phyloP scores from a whole-genome alignment of 805 yeast genomes.

The Grigorovia jiainica region DNA sequence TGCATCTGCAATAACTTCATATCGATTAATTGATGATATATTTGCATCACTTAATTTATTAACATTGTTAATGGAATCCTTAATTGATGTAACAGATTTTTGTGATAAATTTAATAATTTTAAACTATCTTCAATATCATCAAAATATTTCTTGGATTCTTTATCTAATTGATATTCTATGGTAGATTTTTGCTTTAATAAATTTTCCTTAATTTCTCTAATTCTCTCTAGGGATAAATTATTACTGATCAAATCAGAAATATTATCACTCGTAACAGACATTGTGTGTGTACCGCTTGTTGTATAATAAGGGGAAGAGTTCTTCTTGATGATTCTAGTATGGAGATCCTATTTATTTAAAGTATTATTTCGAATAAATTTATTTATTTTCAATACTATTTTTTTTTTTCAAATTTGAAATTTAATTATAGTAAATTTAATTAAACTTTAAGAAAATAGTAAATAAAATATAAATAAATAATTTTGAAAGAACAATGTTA shows the following conservation, averaged over 20 bases:
- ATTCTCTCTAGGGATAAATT: conserved; percentile 48
- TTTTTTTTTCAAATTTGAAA: too few relatives aligned
- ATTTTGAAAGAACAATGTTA: background rate
- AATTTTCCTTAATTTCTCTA: conserved; percentile 41
- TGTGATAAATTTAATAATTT: conserved; percentile 32
- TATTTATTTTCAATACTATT: too few relatives aligned
- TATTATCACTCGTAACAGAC: conserved; percentile 1
- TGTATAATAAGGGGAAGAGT: too few relatives aligned
- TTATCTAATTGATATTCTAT: conserved; percentile 66
- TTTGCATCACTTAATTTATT: conserved; percentile 45
- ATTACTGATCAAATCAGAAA: conserved; percentile 29
- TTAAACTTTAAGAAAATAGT: too few relatives aligned
- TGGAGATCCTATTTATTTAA: too few relatives aligned
- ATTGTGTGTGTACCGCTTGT: too few relatives aligned
- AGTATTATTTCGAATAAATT: too few relatives aligned
- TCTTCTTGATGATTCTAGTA: too few relatives aligned
- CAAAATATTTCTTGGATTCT: conserved; percentile 58
- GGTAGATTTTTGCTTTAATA: conserved; percentile 60
- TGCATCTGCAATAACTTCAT: conserved; percentile 58
- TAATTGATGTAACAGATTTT: conserved; percentile 41
- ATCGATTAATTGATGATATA: conserved; percentile 50
- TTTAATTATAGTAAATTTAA: too few relatives aligned
- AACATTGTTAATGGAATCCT: conserved; percentile 36
- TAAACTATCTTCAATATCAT: conserved; percentile 39
- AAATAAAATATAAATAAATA: background rate